Percentiles rank a stretch among this genome's conserved stretches.
Conservation (phyloP, 225 moss, liverwort and hornwort genomes). For the Climacium dendroides region DNA sequence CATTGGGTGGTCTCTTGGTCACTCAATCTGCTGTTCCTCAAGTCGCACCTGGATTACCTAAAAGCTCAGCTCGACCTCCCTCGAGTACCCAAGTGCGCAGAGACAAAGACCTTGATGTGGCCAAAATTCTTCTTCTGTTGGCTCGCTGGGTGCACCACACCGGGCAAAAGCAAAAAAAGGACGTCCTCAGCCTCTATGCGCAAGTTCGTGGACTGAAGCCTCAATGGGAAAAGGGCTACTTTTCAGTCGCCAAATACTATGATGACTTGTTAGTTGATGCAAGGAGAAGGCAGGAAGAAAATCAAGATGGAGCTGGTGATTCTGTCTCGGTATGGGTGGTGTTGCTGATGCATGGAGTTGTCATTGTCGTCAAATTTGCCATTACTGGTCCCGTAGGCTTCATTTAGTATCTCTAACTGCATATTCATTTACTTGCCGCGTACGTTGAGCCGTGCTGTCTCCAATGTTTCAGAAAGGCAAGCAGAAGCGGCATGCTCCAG, state of each 20-base stretch:
- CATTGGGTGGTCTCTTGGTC: constrained; percentile 69
- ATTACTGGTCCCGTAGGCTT: neutral
- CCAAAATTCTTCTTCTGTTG: constrained; percentile 78
- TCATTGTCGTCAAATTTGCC: neutral
- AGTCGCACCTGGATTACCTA: constrained; percentile 36
- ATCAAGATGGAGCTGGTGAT: constrained; percentile 41
- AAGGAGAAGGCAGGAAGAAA: constrained; percentile 88
- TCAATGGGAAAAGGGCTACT: constrained; percentile 97
- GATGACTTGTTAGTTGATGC: constrained; percentile 98
- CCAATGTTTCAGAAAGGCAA: constrained; percentile 32
- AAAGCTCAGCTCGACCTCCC: constrained; percentile 15
- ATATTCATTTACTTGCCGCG: neutral
- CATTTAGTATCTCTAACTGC: neutral
- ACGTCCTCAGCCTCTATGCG: constrained; percentile 71
- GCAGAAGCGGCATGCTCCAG: constrained; percentile 59
- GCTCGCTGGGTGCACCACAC: constrained; percentile 99
- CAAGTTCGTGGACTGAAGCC: constrained; percentile 90
- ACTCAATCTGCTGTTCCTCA: constrained; percentile 69
- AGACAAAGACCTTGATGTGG: constrained; percentile 77
- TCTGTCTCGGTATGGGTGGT: constrained; percentile 23
- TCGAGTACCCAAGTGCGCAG: constrained; percentile 53
- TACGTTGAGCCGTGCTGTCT: neutral
- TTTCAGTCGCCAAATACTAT: constrained; percentile 97
- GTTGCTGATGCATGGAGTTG: neutral
- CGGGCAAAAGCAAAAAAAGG: constrained; percentile 92